These are phyloP conservation scores for Tylopilus plumbeoviolaceoides DNA, from an alignment of 768 basidiomycete genomes.

Conservation along the genomic window DNA sequence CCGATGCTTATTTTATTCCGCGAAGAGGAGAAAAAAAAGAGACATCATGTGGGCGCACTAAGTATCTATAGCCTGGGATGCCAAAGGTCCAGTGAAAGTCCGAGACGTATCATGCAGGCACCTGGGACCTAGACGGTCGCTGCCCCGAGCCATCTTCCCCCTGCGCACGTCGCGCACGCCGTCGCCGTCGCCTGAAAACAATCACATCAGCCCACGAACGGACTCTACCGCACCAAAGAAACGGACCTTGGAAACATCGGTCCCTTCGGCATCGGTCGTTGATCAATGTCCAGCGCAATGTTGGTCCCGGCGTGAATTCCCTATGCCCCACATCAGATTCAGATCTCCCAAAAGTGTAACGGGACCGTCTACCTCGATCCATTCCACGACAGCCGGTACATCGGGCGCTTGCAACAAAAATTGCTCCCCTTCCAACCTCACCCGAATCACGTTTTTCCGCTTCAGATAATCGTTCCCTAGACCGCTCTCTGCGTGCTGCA, in stretches of 20 bases:
- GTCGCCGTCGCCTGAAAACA: conserved; percentile 24
- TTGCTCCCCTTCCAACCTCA: conserved; percentile 92
- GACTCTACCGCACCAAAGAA: background rate
- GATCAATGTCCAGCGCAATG: conserved; percentile 88
- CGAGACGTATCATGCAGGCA: background rate
- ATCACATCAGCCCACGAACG: background rate
- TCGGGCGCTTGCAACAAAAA: conserved; percentile 89
- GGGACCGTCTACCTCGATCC: conserved; percentile 78
- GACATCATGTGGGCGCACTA: background rate
- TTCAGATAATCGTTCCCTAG: conserved; percentile 93
- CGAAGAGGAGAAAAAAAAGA: background rate
- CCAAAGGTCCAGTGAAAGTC: background rate
- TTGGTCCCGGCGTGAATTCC: conserved; percentile 90
- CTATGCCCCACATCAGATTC: conserved; percentile 34
- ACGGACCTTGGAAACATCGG: conserved; percentile 75
- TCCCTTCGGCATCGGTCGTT: conserved; percentile 87
- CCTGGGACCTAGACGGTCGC: background rate
- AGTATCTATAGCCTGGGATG: too few species aligned
- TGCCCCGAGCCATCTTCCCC: conserved; percentile 4
- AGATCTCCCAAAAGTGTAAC: conserved; percentile 1
- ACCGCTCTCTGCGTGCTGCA: conserved; percentile 92
- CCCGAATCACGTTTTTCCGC: conserved; percentile 88
- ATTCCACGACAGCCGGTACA: conserved; percentile 81
- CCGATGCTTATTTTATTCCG: background rate
- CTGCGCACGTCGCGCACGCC: conserved; percentile 22